Conservation (phyloP, 2,329 filamentous ascomycete species). For the Xylaria arbuscula region DNA sequence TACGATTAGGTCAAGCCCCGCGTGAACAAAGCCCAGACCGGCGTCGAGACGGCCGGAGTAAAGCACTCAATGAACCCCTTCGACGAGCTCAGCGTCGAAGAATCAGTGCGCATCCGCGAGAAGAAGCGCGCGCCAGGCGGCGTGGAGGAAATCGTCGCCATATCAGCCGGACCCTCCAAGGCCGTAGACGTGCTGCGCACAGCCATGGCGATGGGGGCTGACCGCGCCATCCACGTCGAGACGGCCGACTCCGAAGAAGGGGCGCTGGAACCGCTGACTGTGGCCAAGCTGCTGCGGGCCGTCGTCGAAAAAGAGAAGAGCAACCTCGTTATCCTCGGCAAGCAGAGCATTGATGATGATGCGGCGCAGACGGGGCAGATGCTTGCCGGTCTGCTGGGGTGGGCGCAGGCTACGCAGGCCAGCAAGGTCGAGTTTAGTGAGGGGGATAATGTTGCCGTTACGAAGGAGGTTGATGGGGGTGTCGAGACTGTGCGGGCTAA, state of each 20-base stretch:
- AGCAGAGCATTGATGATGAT: conserved; percentile 98
- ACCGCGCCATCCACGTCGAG: conserved; percentile 90
- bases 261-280: conserved; percentile 84
- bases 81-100: conserved; percentile 97
- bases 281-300: conserved; percentile 87
- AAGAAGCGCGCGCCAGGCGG: conserved; percentile 76
- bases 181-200: conserved; percentile 89
- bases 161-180: conserved; percentile 90
- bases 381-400: conserved; percentile 90
- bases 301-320: conserved; percentile 85
- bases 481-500: conserved; percentile 87
- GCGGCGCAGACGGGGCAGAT: conserved; percentile 97
- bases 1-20: conserved; percentile 71
- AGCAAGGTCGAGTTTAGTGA: conserved; percentile 80
- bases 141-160: conserved; percentile 91
- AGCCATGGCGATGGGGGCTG: conserved; percentile 98
- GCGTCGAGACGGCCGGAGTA: conserved; percentile 89
- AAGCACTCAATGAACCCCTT: conserved; percentile 99
- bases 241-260: conserved; percentile 72
- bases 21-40: conserved; percentile 80
- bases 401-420: conserved; percentile 95
- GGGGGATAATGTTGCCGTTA: conserved; percentile 78
- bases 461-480: conserved; percentile 93
- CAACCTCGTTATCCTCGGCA: conserved; percentile 93
- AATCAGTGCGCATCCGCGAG: conserved; percentile 93